These are phyloP conservation scores for Penicillium janthinellum DNA, from an alignment of 2,329 filamentous ascomycete genomes.

Conservation along the genomic window DNA sequence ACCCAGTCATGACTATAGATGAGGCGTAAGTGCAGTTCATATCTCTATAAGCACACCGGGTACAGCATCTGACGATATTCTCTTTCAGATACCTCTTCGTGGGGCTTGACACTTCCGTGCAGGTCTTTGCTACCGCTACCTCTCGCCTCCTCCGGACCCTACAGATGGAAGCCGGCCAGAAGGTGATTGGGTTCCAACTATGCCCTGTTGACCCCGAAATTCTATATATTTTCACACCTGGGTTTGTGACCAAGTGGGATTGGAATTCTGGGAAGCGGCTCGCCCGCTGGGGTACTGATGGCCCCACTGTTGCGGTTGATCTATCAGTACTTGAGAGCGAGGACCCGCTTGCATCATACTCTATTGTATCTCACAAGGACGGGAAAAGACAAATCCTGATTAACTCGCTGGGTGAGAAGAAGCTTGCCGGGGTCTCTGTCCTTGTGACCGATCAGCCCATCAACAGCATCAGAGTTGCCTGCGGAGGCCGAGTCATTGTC, in stretches of 20 bases:
- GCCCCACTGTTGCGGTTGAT: slow-evolving; percentile 37
- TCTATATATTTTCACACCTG: slow-evolving; percentile 57
- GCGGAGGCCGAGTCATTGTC: slow-evolving; percentile 39
- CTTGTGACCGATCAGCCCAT: slow-evolving; percentile 35
- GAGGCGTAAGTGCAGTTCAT: slow-evolving; percentile 50
- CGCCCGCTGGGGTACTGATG: slow-evolving; percentile 46
- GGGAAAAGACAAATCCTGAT: slow-evolving; percentile 42
- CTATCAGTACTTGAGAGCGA: slow-evolving; percentile 28
- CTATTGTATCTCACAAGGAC: slow-evolving; percentile 38
- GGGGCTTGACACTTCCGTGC: slow-evolving; percentile 71
- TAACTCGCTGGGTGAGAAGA: slow-evolving; percentile 24
- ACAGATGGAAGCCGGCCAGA: slow-evolving; percentile 51
- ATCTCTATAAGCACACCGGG: slow-evolving; percentile 4
- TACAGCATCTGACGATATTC: neutral
- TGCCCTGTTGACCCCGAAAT: slow-evolving; percentile 54
- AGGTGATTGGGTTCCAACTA: slow-evolving; percentile 55
- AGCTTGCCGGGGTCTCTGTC: slow-evolving; percentile 25
- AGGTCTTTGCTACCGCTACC: slow-evolving; percentile 77
- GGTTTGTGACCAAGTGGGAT: slow-evolving; percentile 59
- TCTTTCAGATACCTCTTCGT: slow-evolving; percentile 68
- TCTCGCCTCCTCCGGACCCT: slow-evolving; percentile 79
- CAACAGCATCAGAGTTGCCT: slow-evolving; percentile 32
- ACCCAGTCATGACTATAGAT: slow-evolving; percentile 61
- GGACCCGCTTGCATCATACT: slow-evolving; percentile 40
- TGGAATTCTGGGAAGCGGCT: slow-evolving; percentile 55